Evolutionary conservation across 1,284 basidiomycete species (phyloP).

Genomic region (Somion occarium): DNA sequence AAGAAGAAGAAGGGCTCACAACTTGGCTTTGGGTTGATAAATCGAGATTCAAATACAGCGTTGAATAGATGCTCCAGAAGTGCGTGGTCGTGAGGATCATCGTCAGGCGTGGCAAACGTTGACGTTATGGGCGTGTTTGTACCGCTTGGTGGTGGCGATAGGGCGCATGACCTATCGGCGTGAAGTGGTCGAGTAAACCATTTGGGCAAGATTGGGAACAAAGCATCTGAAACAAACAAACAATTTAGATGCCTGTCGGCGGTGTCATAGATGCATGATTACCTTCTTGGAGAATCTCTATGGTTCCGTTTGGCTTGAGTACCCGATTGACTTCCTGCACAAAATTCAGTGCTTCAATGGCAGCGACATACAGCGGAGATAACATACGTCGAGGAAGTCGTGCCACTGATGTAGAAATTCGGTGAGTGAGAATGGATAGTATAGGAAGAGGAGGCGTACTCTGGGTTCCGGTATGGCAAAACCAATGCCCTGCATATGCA

Average conservation of each 20-base stretch:
- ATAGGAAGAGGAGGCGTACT: slow-evolving; percentile 15
- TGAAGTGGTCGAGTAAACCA: slow-evolving; percentile 23
- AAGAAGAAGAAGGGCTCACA: slow-evolving; percentile 12
- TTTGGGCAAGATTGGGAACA: slow-evolving; percentile 23
- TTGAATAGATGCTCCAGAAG: slow-evolving; percentile 25
- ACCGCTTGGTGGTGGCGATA: slow-evolving; percentile 8
- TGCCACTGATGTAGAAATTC: slow-evolving; percentile 45
- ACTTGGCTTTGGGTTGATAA: slow-evolving; percentile 25
- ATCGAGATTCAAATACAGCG: slow-evolving; percentile 25
- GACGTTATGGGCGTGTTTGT: slow-evolving; percentile 7
- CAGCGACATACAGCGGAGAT: background rate
- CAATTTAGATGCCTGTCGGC: background rate
- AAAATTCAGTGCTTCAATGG: background rate
- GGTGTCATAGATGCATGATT: too few relatives aligned
- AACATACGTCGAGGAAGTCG: slow-evolving; percentile 55
- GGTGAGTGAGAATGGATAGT: background rate
- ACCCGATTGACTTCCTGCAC: slow-evolving; percentile 60
- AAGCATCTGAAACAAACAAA: slow-evolving; percentile 16
- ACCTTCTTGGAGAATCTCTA: slow-evolving; percentile 68
- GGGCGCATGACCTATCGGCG: slow-evolving; percentile 9
- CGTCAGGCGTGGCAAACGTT: slow-evolving; percentile 6
- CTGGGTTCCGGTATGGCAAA: slow-evolving; percentile 23
- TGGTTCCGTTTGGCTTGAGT: slow-evolving; percentile 53
- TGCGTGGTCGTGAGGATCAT: slow-evolving; percentile 20
- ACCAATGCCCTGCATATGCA: slow-evolving; percentile 12